Base-by-base conservation (phyloP, 1,139 yeast genomes). In the Yamadazyma atlantica region DNA sequence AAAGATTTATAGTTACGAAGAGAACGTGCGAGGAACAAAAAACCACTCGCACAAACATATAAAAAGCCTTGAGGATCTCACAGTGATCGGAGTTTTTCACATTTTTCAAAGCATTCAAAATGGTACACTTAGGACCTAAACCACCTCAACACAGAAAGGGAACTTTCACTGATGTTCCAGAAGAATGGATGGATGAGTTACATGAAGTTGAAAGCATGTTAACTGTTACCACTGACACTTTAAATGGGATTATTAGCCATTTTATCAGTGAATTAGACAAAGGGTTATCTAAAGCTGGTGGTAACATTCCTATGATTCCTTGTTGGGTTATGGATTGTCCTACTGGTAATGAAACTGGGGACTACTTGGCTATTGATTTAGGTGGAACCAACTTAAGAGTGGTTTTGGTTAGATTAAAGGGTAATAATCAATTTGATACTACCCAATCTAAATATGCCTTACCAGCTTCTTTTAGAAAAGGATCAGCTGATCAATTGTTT, bases 241-340 rank as follows among this genome's bases (percentile, higher is more conserved):
- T 92, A 57, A 69, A 75, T 53, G 65, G 72, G 42, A 80, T 90
- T 58, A 80, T 87, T 38, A 74, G 75, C 36, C 95, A 84, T 57
- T 72, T 64, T 50, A 53, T 68, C 35, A 43, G 52, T 29, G 97
- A 92, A 67, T 78, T 92, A 55, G 78, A 82, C 44, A 85, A 85
- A 63, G 95, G 95, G 38, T 73, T 86, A 48, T 74, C 88, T 41
- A 78, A 79, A 58, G 54, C 67, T 36, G 94, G 94, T 34, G 92
- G 94, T 41, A 84, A 83, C 62, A 85, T 87, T 56, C 97, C 97
- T 42, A 92, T 90, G 98, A 88, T 85, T 57, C 95, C 95, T 32
- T 87, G 95, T 46, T 90, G 97, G 97, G 97, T 90, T 38, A 73
- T 88, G 77, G 95, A 85, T 55, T 83, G 72, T 72, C 97, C 98